Conservation (phyloP, 257 asterid species). For the Fraxinus pennsylvanica region DNA sequence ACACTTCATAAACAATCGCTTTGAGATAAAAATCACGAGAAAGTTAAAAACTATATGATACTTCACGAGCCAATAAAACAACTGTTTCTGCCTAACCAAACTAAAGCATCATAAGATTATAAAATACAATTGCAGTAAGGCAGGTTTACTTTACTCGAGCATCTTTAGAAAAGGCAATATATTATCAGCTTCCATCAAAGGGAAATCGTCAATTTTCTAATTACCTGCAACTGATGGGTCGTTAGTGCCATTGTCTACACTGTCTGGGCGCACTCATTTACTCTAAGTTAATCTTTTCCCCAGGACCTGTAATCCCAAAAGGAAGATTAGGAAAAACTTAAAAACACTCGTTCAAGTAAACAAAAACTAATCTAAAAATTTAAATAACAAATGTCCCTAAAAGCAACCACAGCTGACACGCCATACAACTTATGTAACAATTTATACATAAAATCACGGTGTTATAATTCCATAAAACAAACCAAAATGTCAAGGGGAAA, state of each 20-base stretch:
- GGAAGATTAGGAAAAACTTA: background rate
- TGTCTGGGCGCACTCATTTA: slow-evolving; percentile 30
- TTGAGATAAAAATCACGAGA: background rate
- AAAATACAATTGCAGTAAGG: background rate
- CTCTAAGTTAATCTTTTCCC: slow-evolving; percentile 8
- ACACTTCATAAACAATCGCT: background rate
- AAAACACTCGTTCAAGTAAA: background rate
- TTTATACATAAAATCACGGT: background rate
- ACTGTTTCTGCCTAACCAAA: background rate
- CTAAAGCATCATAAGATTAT: background rate
- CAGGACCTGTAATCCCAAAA: background rate
- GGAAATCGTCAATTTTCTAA: background rate
- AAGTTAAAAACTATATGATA: background rate
- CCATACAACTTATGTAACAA: background rate
- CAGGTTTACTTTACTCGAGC: background rate
- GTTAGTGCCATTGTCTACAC: slow-evolving; percentile 48
- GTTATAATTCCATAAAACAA: background rate
- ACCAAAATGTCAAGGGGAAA: background rate
- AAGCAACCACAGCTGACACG: background rate
- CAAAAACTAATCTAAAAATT: slow-evolving; percentile 6
- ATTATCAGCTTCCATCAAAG: background rate
- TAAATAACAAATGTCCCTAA: background rate
- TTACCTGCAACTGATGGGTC: slow-evolving; percentile 47
- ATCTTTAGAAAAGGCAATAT: background rate
- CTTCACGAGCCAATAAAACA: background rate